A percentile compares a stretch with the other conserved stretches of the same genome.
Conservation (phyloP, 352 stramenopile species). For the Phytophthora kernoviae region DNA sequence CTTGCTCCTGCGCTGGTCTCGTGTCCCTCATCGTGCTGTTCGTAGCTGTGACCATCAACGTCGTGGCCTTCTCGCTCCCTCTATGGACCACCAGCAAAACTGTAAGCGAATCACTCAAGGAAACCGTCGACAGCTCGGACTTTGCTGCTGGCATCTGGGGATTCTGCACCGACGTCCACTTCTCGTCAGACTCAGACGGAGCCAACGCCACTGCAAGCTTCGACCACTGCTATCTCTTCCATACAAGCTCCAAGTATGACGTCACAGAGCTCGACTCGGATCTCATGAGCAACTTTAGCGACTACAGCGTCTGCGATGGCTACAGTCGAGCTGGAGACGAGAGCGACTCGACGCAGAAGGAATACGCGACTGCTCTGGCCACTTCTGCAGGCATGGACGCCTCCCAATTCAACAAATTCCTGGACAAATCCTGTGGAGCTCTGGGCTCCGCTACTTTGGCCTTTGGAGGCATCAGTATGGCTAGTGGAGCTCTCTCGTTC, state of each 20-base stretch:
- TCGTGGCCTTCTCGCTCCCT: conserved; percentile 65
- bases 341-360: conserved; percentile 29
- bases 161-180: conserved; percentile 64
- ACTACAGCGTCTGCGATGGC: conserved; percentile 62
- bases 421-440: conserved; percentile 59
- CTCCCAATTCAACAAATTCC: conserved; percentile 60
- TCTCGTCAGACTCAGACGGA: conserved; percentile 28
- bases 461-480: conserved; percentile 51
- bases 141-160: conserved; percentile 70
- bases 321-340: conserved; percentile 41
- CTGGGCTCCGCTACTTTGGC: conserved; percentile 50
- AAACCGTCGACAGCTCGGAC: conserved; percentile 42
- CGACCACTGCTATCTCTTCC: conserved; percentile 78
- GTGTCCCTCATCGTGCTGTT: conserved; percentile 66
- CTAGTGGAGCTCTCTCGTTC: conserved; percentile 48
- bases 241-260: conserved; percentile 64
- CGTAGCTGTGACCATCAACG: conserved; percentile 58
- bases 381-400: conserved; percentile 51
- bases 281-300: conserved; percentile 52
- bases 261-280: conserved; percentile 37
- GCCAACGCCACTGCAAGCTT: conserved; percentile 43
- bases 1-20: conserved; percentile 55
- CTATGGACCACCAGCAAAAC: conserved; percentile 67
- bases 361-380: conserved; percentile 42
- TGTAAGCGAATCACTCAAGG: conserved; percentile 43